A percentile compares a stretch with the other conserved stretches of the same genome.
Conservation (phyloP, 345 rosid genomes). For the Eucalyptus viminalis region DNA sequence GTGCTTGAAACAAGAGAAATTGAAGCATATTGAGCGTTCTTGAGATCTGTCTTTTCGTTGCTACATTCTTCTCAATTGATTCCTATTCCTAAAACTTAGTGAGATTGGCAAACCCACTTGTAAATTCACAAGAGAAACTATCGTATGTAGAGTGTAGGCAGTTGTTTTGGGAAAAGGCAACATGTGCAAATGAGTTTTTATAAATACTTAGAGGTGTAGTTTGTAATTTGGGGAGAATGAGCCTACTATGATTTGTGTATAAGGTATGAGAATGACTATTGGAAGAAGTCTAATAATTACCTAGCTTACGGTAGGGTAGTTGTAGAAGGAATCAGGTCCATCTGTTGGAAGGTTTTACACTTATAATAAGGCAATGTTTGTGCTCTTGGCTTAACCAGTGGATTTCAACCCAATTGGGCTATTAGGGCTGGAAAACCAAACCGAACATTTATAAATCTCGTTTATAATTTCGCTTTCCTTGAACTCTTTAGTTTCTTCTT, state of each 20-base stretch:
- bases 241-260: neutral
- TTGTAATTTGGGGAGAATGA: neutral
- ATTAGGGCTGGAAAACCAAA: too few species aligned
- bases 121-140: neutral
- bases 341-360: rapidly evolving
- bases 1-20: too few species aligned
- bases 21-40: too few species aligned
- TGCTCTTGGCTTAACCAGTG: neutral
- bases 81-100: too few species aligned
- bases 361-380: neutral
- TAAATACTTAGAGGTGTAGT: neutral
- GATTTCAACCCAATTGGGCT: neutral
- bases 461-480: too few species aligned
- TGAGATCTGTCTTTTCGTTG: too few species aligned
- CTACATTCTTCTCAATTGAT: too few species aligned
- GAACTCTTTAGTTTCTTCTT: too few species aligned
- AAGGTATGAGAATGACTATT: neutral
- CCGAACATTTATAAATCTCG: too few species aligned
- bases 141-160: neutral
- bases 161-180: neutral
- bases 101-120: too few species aligned
- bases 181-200: rapidly evolving
- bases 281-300: neutral
- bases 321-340: neutral
- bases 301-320: neutral